Percentiles rank a stretch among this genome's conserved stretches.
Evolutionary conservation across 1,139 yeast genomes (phyloP).

Genomic region (Zygoascus sp.): DNA sequence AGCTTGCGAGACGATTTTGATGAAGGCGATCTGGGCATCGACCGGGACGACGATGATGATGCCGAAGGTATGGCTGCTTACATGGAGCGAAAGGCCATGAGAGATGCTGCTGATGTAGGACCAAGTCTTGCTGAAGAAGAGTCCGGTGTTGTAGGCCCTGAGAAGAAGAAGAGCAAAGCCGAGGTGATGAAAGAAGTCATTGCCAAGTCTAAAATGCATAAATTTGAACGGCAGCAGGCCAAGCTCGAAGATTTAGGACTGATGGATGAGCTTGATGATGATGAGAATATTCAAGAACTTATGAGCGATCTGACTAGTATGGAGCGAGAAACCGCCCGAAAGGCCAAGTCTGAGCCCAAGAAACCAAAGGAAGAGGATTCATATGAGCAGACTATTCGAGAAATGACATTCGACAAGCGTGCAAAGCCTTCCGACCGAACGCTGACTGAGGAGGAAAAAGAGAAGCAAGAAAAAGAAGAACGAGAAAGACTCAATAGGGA

Average conservation of each 20-base stretch:
- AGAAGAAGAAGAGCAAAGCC: constrained; percentile 75
- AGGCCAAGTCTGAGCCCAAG: constrained; percentile 28
- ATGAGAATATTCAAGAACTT: constrained; percentile 70
- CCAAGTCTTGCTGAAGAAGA: constrained; percentile 38
- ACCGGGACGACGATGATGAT: constrained; percentile 40
- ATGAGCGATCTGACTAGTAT: constrained; percentile 52
- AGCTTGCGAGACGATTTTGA: constrained; percentile 48
- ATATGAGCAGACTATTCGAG: constrained; percentile 75
- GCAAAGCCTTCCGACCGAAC: constrained; percentile 97
- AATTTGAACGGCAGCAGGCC: constrained; percentile 78
- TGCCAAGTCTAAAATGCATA: constrained; percentile 88
- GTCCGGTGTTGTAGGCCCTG: constrained; percentile 18
- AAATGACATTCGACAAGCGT: constrained; percentile 76
- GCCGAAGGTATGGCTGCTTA: constrained; percentile 13
- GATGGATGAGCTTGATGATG: constrained; percentile 74
- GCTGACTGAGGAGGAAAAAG: constrained; percentile 82
- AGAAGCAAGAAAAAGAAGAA: constrained; percentile 66
- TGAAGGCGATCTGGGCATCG: constrained; percentile 42
- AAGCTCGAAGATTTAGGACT: constrained; percentile 66
- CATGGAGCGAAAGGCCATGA: constrained; percentile 19
- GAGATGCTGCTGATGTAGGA: constrained; percentile 32
- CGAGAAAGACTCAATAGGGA: constrained; percentile 68
- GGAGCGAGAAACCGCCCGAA: constrained; percentile 15
- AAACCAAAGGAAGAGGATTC: constrained; percentile 39
- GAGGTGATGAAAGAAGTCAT: constrained; percentile 97